Base-by-base conservation (phyloP, 1,284 basidiomycete species). In the Cryptococcus depauperatus region DNA sequence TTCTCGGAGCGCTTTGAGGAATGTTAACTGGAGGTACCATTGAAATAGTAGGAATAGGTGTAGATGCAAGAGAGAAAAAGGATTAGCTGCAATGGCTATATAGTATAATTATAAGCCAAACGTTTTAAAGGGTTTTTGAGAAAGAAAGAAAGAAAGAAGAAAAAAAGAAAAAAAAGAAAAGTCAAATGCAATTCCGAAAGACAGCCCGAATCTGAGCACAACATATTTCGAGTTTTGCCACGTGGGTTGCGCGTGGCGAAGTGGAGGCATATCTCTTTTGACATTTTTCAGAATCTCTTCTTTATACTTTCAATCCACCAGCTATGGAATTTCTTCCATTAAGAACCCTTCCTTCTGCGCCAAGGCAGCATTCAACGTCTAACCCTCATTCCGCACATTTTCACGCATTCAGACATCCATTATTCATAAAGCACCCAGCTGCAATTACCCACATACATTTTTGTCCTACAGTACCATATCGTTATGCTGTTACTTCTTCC, bases 401-500 rank as follows among this genome's bases (percentile, higher is more conserved):
- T 41, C 69, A 71, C 55, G 64, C 64, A 4, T 71, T 71, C 54
- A 59, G 66, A 10, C 68, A 71, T 48, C 69, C 69, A 3, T 52
- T 71, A 3, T 71, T 71, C 69, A 80, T 96, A 70, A 93, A 93
- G 72, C 88, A 93, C 73, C 91, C 91, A 64, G 87, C 89, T 0
- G 88, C 90, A 11, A 82, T 96, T 57, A 93, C 89, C 42, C 85
- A 86, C 27, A 78, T 96, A 29, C 86, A 93, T 66, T 95, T 96
- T 71, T 82, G 85, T 4, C 80, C 81, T 3, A 74, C 83, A 38
- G 82, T 80, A 67, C 91, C 90, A 9, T 88, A 96, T 65, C 78
- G 85, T 59, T 97, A 92, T 74, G 93, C 91, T 14, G 91, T 97
- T 41, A 96, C 91, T 25, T 85, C 91, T 1, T 91, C 90, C 0